These are phyloP conservation scores for Rhodotorula kratochvilovae DNA, from an alignment of 768 basidiomycete species.

Conservation along the genomic window DNA sequence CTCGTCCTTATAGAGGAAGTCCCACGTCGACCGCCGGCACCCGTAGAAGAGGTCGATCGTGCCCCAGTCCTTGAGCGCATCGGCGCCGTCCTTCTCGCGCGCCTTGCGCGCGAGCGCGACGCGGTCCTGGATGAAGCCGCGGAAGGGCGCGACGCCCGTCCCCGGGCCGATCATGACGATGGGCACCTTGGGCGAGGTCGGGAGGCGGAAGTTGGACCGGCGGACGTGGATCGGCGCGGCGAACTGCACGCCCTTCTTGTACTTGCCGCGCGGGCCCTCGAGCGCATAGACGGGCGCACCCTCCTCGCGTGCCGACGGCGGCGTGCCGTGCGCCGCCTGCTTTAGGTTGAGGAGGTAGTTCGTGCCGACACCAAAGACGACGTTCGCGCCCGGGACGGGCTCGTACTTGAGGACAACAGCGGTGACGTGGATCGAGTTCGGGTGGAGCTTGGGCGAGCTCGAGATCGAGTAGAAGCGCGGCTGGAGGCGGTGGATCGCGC, in stretches of 20 bases:
- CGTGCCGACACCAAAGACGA: constrained; percentile 84
- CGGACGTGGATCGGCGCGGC: constrained; percentile 91
- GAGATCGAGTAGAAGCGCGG: constrained; percentile 99
- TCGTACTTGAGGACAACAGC: constrained; percentile 92
- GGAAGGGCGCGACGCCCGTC: constrained; percentile 99
- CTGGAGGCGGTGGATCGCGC: constrained; percentile 85
- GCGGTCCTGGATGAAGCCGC: constrained; percentile 96
- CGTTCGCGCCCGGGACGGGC: constrained; percentile 56
- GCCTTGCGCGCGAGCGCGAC: constrained; percentile 91
- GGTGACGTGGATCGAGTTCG: constrained; percentile 88
- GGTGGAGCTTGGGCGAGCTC: constrained; percentile 85
- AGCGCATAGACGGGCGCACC: constrained; percentile 69
- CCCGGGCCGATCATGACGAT: constrained; percentile 99
- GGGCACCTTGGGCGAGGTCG: constrained; percentile 95
- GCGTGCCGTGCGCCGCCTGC: constrained; percentile 53
- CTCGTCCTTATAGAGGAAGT: constrained; percentile 91
- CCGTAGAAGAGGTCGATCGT: constrained; percentile 92
- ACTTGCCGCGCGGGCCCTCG: constrained; percentile 81
- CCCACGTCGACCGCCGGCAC: constrained; percentile 79
- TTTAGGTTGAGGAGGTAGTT: constrained; percentile 95
- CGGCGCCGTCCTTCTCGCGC: constrained; percentile 88
- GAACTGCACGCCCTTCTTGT: constrained; percentile 62
- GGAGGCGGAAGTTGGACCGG: constrained; percentile 91
- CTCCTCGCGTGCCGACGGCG: constrained; percentile 48
- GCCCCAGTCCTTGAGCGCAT: constrained; percentile 93